Evolutionary conservation across 2,329 filamentous ascomycete genomes (phyloP), one percentile per base, ranked within the genome.

Genomic region (Colletotrichum lupini): DNA sequence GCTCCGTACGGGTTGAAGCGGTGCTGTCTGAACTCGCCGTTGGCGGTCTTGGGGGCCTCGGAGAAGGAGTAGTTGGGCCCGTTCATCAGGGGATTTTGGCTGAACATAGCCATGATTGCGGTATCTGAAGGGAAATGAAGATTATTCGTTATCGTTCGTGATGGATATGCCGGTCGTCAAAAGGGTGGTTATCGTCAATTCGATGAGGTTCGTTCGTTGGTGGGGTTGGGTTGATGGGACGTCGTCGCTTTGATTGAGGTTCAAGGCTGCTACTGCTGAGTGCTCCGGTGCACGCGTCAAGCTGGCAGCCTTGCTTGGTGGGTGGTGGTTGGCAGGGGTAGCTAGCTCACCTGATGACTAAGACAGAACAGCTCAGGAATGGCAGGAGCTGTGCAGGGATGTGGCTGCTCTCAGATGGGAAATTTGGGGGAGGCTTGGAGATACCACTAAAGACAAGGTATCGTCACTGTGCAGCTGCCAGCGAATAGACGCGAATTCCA

Each of bases 1-100:
- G 62, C 46, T 61, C 77, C 93, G 80, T 90, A 98, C 95, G 96
- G 95, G 85, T 98, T 95, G 87, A 98, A 98, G 78, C 92, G 91
- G 85, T 97, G 95, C 87, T 97, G 86, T 78, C 89, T 88, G 74
- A 87, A 86, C 80, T 90, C 89, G 76, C 88, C 89, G 56, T 84
- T 81, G 74, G 85, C 83, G 75, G 83, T 83, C 81, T 85, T 87
- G 80, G 90, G 90, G 66, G 87, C 83, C 79, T 92, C 90, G 78
- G 87, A 89, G 85, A 92, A 90, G 75, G 90, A 91, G 84, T 93
- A 93, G 86, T 90, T 92, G 80, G 91, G 90, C 76, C 91, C 91
- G 82, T 92, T 91, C 86, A 92, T 87, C 80, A 91, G 80, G 77
- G 91, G 90, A 82, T 92, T 92, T 83, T 92, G 90, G 84, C 90